Evolutionary conservation across 2,329 filamentous ascomycete species (phyloP).

Genomic region (Talaromyces sp.): DNA sequence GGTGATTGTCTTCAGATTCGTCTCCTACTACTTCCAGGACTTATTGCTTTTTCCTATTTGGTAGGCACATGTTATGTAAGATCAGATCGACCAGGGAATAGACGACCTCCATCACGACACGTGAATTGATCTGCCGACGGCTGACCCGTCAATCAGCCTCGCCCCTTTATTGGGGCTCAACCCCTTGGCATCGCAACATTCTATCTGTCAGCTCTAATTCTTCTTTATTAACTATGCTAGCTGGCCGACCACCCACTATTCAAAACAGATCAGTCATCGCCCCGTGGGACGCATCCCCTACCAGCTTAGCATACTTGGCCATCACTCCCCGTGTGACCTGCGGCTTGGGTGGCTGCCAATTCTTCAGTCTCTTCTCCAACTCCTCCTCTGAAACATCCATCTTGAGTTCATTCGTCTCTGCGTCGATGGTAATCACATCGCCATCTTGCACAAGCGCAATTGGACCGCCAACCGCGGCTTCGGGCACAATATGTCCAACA

Average conservation of each 20-base stretch:
- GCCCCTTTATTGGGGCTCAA: background rate
- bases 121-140: background rate
- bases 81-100: background rate
- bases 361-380: constrained; percentile 56
- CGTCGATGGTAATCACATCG: constrained; percentile 81
- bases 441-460: constrained; percentile 77
- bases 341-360: constrained; percentile 66
- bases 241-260: background rate
- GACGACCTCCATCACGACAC: constrained; percentile 1
- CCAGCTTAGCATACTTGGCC: constrained; percentile 83
- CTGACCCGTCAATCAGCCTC: background rate
- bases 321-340: constrained; percentile 75
- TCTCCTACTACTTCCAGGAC: background rate
- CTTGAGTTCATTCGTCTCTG: constrained; percentile 64
- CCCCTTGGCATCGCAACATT: background rate
- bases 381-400: constrained; percentile 71
- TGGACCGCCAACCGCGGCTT: constrained; percentile 82
- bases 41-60: background rate
- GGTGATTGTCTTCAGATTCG: background rate
- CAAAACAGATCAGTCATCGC: constrained; percentile 68
- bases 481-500: constrained; percentile 86
- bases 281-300: constrained; percentile 86
- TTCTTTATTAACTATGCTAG: background rate
- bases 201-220: background rate
- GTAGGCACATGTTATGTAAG: background rate